Percentiles rank a stretch among this genome's conserved stretches.
These are phyloP conservation scores for Neurospora sp. DNA, from an alignment of 495 filamentous ascomycete species.

Conservation along the genomic window DNA sequence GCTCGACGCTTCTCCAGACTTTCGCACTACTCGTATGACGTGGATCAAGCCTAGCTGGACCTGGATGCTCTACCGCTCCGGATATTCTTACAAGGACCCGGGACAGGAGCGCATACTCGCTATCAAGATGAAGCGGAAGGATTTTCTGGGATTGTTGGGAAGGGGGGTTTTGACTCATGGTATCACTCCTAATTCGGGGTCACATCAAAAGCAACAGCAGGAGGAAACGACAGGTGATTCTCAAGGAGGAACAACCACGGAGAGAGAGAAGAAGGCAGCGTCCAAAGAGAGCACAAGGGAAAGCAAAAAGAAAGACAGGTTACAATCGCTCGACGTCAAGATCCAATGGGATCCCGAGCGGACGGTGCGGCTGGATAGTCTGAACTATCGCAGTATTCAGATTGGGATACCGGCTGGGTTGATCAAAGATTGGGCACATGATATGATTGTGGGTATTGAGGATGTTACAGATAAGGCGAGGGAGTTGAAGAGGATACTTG, in stretches of 20 bases:
- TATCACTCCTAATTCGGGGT: neutral
- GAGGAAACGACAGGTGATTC: neutral
- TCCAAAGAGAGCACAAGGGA: neutral
- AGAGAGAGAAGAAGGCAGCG: neutral
- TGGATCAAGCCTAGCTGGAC: slow-evolving; percentile 58
- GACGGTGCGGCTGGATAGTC: slow-evolving; percentile 25
- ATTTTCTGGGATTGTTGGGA: slow-evolving; percentile 33
- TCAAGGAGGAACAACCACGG: neutral
- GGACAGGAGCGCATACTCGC: slow-evolving; percentile 46
- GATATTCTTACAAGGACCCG: slow-evolving; percentile 41
- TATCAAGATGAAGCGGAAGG: slow-evolving; percentile 34
- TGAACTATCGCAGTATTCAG: slow-evolving; percentile 48
- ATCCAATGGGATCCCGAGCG: slow-evolving; percentile 60
- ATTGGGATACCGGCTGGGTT: slow-evolving; percentile 43
- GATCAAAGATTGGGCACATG: slow-evolving; percentile 34
- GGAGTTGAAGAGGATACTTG: slow-evolving; percentile 34
- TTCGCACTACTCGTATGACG: slow-evolving; percentile 48
- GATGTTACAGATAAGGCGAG: slow-evolving; percentile 48
- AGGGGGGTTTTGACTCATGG: slow-evolving; percentile 14
- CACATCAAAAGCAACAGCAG: no score
- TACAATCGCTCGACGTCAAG: slow-evolving; percentile 31
- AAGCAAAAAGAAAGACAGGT: neutral
- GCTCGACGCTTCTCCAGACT: slow-evolving; percentile 42
- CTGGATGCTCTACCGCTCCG: slow-evolving; percentile 56
- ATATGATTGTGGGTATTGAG: slow-evolving; percentile 44